Evolutionary conservation across 768 basidiomycete genomes (phyloP).

Genomic region (Boletus rex-veris): DNA sequence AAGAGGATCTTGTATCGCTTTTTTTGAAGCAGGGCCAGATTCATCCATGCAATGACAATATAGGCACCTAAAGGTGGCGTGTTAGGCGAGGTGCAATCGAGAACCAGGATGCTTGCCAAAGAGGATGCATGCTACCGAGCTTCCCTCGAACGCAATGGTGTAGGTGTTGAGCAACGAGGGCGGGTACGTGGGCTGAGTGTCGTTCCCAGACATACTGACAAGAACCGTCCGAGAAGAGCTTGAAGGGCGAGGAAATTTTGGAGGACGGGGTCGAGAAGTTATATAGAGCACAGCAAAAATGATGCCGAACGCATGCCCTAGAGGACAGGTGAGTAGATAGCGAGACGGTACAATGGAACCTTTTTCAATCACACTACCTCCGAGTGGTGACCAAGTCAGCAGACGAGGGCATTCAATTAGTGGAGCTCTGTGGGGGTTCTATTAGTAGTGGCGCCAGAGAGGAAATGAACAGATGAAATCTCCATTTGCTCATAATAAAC

Average conservation of each 20-base stretch:
- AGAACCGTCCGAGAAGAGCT: background rate
- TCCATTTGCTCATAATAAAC: background rate
- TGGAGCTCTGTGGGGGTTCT: background rate
- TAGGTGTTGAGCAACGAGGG: slow-evolving; percentile 12
- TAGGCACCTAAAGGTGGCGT: slow-evolving; percentile 9
- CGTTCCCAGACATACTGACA: slow-evolving; percentile 14
- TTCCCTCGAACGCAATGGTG: slow-evolving; percentile 23
- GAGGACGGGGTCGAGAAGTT: background rate
- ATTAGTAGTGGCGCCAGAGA: background rate
- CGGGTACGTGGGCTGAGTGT: slow-evolving; percentile 8
- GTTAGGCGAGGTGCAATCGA: background rate
- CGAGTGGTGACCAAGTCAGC: background rate
- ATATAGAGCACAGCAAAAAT: slow-evolving; percentile 4
- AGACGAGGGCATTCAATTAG: background rate
- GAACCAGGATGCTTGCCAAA: slow-evolving; percentile 7
- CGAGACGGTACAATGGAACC: background rate
- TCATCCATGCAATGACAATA: slow-evolving; percentile 8
- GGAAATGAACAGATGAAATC: background rate
- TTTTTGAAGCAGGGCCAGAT: slow-evolving; percentile 11
- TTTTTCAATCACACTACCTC: too few relatives aligned
- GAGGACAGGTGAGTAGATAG: slow-evolving; percentile 1
- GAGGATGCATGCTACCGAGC: slow-evolving; percentile 17
- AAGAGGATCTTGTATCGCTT: slow-evolving; percentile 18
- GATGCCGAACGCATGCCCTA: slow-evolving; percentile 3
- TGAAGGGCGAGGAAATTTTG: too few relatives aligned